Percentiles rank a stretch among this genome's conserved stretches.
These are phyloP conservation scores for Blepharisma japonicum DNA, from an alignment of 73 alveolate species.

Conservation along the genomic window DNA sequence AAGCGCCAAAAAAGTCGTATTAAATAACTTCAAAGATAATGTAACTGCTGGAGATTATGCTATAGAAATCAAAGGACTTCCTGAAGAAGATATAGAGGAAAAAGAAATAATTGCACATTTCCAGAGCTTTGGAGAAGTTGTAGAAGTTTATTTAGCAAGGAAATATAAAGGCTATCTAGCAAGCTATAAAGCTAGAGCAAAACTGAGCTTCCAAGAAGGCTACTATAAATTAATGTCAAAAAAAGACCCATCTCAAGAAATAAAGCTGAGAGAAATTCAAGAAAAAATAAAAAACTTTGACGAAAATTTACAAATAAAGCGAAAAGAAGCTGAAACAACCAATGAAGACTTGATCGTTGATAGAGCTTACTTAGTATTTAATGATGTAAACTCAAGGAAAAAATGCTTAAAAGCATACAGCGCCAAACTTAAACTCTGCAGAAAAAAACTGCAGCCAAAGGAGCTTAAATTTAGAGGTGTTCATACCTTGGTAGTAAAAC, in stretches of 20 bases:
- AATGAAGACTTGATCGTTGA: constrained; percentile 6
- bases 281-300: constrained; percentile 15
- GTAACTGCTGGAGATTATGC: constrained; percentile 13
- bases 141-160: constrained; percentile 19
- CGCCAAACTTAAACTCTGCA: background rate
- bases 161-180: background rate
- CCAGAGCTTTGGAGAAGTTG: constrained; percentile 24
- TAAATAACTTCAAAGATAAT: background rate
- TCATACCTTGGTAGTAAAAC: background rate
- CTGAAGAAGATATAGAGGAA: constrained; percentile 13
- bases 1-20: background rate
- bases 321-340: background rate
- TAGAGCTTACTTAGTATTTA: constrained; percentile 11
- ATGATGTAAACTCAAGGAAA: background rate
- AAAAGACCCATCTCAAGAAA: background rate
- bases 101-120: background rate
- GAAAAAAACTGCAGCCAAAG: background rate
- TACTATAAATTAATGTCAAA: background rate
- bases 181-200: constrained; percentile 22
- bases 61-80: constrained; percentile 22
- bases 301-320: background rate
- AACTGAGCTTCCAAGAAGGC: background rate
- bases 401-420: background rate
- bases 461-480: background rate
- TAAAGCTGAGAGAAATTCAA: background rate